A percentile compares a stretch with the other conserved stretches of the same genome.
These are phyloP conservation scores for Ulota crispa DNA, from an alignment of 225 moss, liverwort and hornwort genomes.

Conservation along the genomic window DNA sequence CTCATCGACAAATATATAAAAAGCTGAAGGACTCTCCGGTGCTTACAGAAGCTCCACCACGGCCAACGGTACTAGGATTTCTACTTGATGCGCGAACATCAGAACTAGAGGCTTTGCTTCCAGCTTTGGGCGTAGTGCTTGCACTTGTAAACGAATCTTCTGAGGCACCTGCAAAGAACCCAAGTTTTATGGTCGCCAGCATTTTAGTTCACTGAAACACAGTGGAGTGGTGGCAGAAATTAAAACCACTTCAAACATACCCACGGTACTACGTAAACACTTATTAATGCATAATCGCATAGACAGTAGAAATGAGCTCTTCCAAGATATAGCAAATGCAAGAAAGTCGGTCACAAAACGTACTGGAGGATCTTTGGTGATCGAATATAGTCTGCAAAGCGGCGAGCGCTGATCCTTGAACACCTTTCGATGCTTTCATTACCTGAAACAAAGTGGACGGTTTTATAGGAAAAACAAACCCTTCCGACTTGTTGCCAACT, in stretches of 20 bases:
- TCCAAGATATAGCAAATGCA: background rate
- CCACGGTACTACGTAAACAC: background rate
- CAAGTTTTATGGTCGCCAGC: background rate
- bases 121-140: slow-evolving; percentile 48
- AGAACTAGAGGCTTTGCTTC: slow-evolving; percentile 31
- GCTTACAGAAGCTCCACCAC: slow-evolving; percentile 55
- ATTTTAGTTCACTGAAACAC: background rate
- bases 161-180: slow-evolving; percentile 43
- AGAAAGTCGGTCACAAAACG: slow-evolving; percentile 16
- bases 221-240: background rate
- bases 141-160: slow-evolving; percentile 51
- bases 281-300: background rate
- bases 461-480: background rate
- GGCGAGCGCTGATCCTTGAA: slow-evolving; percentile 69
- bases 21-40: background rate
- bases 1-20: background rate
- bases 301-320: background rate
- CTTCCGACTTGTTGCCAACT: background rate
- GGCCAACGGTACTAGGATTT: slow-evolving; percentile 38
- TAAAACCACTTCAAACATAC: background rate
- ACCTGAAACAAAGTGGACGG: slow-evolving; percentile 37
- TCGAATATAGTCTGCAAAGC: slow-evolving; percentile 73
- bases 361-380: slow-evolving; percentile 69
- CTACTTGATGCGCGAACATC: slow-evolving; percentile 44
- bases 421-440: slow-evolving; percentile 65